These are phyloP conservation scores for Rhodotorula glutinis DNA, from an alignment of 1,284 basidiomycete genomes.

Conservation along the genomic window DNA sequence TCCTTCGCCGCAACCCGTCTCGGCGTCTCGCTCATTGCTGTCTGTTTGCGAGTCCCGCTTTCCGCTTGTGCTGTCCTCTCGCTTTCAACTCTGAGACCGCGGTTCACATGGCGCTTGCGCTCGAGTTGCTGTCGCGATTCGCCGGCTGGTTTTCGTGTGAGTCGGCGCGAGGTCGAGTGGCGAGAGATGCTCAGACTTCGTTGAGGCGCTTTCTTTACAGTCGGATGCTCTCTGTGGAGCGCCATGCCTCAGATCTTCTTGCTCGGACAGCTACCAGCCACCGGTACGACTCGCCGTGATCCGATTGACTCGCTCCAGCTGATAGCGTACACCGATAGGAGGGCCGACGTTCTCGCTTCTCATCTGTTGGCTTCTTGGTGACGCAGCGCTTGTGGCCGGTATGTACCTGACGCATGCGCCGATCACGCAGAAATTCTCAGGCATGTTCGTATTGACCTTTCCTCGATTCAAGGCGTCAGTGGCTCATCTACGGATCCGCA, in stretches of 20 bases:
- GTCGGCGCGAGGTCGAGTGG: neutral
- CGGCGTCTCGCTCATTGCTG: too few species aligned
- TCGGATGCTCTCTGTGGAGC: slow-evolving; percentile 22
- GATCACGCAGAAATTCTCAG: slow-evolving; percentile 1
- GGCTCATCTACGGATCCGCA: neutral
- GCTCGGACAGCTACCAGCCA: neutral
- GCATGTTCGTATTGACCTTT: neutral
- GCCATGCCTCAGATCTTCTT: slow-evolving; percentile 18
- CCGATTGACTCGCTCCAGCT: too few species aligned
- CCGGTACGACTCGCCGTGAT: too few species aligned
- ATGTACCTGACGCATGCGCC: slow-evolving; percentile 6
- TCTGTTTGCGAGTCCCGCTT: too few species aligned
- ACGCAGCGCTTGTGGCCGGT: slow-evolving; percentile 1
- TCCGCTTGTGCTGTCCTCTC: too few species aligned
- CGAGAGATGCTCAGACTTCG: neutral
- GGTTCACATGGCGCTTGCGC: neutral
- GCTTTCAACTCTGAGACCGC: neutral
- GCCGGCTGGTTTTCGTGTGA: slow-evolving; percentile 11
- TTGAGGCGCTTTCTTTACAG: neutral
- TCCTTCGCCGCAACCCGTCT: too few species aligned
- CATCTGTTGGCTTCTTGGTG: slow-evolving; percentile 11
- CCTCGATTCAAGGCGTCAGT: neutral
- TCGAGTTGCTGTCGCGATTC: slow-evolving; percentile 7
- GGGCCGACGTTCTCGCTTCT: neutral
- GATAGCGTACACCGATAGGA: slow-evolving; percentile 1